Percentiles rank a stretch among this genome's conserved stretches.
Evolutionary conservation across 352 stramenopile species (phyloP).

Genomic region (Globisporangium canariense): DNA sequence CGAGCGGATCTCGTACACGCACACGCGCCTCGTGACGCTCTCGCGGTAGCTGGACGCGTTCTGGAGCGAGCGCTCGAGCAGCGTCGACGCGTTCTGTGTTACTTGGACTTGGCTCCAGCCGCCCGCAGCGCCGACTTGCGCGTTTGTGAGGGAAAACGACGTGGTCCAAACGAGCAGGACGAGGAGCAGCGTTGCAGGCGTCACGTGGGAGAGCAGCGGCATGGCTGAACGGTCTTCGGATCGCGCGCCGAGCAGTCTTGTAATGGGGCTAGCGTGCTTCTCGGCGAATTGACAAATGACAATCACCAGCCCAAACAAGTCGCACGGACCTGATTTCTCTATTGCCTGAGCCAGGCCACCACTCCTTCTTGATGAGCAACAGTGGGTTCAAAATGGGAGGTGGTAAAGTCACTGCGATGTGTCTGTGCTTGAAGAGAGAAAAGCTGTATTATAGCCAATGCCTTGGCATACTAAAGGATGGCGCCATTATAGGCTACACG

Average conservation of each 20-base stretch:
- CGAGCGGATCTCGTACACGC: constrained; percentile 33
- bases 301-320: not conserved
- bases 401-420: too few relatives aligned
- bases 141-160: not conserved
- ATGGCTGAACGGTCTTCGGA: not conserved
- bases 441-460: too few relatives aligned
- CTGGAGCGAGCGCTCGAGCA: constrained; percentile 20
- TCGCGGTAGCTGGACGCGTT: constrained; percentile 27
- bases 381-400: too few relatives aligned
- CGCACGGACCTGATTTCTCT: too few relatives aligned
- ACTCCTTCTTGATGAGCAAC: too few relatives aligned
- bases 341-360: too few relatives aligned
- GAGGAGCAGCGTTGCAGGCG: not conserved
- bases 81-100: not conserved
- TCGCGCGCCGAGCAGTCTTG: not conserved
- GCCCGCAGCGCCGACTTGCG: not conserved
- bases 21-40: constrained; percentile 29
- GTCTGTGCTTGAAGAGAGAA: too few relatives aligned
- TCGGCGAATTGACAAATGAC: constrained; percentile 22
- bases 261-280: not conserved
- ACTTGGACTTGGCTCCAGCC: not conserved
- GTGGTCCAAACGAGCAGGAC: not conserved
- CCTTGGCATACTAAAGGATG: too few relatives aligned
- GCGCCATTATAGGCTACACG: too few relatives aligned
- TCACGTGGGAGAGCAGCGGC: not conserved